Base-by-base conservation (phyloP, 2,329 filamentous ascomycete species). In the Metarhizium anisopliae region DNA sequence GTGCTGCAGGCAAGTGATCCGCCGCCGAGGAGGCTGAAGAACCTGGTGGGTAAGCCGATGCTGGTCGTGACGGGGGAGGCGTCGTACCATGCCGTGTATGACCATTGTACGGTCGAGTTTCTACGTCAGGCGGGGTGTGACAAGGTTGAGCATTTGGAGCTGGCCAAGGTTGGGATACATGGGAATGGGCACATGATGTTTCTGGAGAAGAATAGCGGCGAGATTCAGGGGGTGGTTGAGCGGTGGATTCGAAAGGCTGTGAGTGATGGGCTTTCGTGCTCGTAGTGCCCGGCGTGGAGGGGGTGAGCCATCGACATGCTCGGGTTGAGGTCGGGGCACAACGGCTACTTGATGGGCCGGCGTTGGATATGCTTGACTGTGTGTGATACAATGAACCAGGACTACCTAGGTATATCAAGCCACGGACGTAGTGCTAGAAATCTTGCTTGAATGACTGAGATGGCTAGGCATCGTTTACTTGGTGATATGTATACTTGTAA, bases 171-270 rank as follows among this genome's bases (percentile, higher is more conserved):
- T 10, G 73, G 72, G 3, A 69, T 77, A 38, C 59, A 64, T 42
- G 76, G 76, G 10, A 78, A 79, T 56, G 74, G 72, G 0, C 75
- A 78, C 63, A 71, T 78, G 70, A 69, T 75, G 55, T 76, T 78
- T 58, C 64, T 78, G 66, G 75, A 78, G 66, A 72, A 69, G 66
- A 79, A 79, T 60, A 77, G 72, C 54, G 63, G 72, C 56, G 59
- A 68, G 47, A 72, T 77, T 50, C 62, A 66, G 38, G 47, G 49
- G 29, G 55, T 61, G 10, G 40, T 68, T 3, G 55, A 63, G n/a
- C 36, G 55, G 6, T 68, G 64, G 65, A 62, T 67, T 32, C 40
- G 6, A 25, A 47, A 47, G 18, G 40, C n/a, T 6, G 40, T 42
- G 32, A 35, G 5, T 25, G 25, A 25, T 25, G 25, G 25, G 25